Percentiles rank a stretch among this genome's conserved stretches.
Conservation (phyloP, 345 rosid species). For the Hibiscus tridactylites region DNA sequence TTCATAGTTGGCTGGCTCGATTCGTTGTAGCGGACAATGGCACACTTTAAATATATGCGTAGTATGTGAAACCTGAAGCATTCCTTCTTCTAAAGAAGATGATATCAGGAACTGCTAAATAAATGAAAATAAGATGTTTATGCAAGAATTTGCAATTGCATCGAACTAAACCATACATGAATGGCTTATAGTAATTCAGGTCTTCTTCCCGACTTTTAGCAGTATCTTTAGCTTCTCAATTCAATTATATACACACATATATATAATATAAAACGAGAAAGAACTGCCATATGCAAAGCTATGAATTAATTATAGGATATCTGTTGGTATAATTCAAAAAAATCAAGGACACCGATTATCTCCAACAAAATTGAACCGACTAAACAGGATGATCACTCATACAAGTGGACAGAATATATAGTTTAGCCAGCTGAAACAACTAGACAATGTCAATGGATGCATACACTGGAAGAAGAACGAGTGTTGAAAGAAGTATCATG, state of each 20-base stretch:
- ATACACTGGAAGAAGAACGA: background rate
- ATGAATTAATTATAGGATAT: background rate
- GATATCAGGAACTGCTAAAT: background rate
- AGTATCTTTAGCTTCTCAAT: background rate
- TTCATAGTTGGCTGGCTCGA: background rate
- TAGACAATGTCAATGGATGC: background rate
- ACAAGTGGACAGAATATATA: background rate
- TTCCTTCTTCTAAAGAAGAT: background rate
- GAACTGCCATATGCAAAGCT: background rate
- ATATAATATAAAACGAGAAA: background rate
- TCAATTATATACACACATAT: background rate
- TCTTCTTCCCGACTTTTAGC: background rate
- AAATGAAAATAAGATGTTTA: background rate
- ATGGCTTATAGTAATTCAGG: background rate
- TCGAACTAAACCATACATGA: background rate
- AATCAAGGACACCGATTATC: background rate
- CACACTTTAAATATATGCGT: background rate
- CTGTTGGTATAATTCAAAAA: background rate
- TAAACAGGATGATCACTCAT: background rate
- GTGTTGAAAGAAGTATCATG: conserved; percentile 4
- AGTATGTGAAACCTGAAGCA: background rate
- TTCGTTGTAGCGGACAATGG: background rate
- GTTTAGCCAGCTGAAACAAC: background rate
- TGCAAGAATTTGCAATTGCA: no score
- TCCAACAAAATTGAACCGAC: background rate